phyloP scores from a whole-genome alignment of 192 early-diverging fungal genomes.

The Entomortierella lignicola region DNA sequence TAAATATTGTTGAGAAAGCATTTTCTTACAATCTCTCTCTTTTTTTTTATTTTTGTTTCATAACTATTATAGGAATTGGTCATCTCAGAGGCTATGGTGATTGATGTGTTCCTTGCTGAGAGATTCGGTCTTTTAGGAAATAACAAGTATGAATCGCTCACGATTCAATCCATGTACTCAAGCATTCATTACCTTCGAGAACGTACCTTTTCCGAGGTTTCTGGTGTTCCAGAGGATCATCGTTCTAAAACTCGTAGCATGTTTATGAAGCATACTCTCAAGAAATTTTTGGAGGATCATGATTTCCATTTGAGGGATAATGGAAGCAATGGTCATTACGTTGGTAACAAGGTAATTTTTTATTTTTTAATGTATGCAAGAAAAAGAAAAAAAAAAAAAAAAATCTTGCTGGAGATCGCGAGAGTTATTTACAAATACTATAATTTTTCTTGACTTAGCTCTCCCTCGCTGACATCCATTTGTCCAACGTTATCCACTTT shows the following conservation, averaged over 20 bases:
- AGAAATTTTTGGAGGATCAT: slow-evolving; percentile 32
- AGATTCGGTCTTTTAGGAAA: slow-evolving; percentile 34
- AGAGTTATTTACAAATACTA: not conserved
- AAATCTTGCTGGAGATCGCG: not conserved
- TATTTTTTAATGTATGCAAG: not conserved
- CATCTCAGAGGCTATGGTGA: slow-evolving; percentile 27
- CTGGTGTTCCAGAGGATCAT: not conserved
- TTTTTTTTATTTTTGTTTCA: not conserved
- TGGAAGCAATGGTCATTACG: slow-evolving; percentile 45
- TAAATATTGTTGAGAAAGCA: no score
- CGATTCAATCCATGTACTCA: slow-evolving; percentile 23
- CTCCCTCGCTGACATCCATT: slow-evolving; percentile 31
- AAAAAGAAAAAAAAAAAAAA: not conserved
- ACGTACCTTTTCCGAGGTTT: not conserved
- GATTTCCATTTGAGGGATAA: slow-evolving; percentile 36
- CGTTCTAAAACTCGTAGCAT: not conserved
- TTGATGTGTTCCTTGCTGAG: slow-evolving; percentile 30
- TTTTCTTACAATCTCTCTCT: no score
- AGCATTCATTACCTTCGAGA: slow-evolving; percentile 35
- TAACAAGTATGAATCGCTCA: slow-evolving; percentile 23
- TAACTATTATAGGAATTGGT: slow-evolving; percentile 15
- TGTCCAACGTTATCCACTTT: slow-evolving; percentile 29
- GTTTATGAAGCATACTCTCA: slow-evolving; percentile 4
- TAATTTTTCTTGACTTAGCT: not conserved
- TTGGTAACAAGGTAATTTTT: slow-evolving; percentile 34